A percentile compares a stretch with the other conserved stretches of the same genome.
phyloP scores from a whole-genome alignment of 345 rosid genomes.

The Populus nigra region DNA sequence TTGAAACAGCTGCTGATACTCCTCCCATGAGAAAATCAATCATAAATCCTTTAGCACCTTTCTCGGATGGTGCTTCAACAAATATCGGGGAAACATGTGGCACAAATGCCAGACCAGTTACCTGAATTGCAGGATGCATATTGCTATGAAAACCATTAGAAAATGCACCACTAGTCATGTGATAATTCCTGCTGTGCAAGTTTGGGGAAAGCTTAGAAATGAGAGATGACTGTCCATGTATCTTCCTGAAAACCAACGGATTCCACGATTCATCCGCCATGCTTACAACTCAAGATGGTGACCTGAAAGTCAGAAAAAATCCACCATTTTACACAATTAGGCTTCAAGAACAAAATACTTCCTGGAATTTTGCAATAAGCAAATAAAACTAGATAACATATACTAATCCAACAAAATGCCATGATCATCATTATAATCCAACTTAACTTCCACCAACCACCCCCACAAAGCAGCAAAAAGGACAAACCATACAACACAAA shows the following conservation, averaged over 20 bases:
- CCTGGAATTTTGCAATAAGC: not conserved
- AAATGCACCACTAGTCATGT: not conserved
- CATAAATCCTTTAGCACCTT: constrained; percentile 20
- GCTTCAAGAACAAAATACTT: not conserved
- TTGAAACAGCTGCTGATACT: constrained; percentile 31
- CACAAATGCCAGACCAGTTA: constrained; percentile 1
- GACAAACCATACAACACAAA: not conserved
- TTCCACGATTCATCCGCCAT: constrained; percentile 59
- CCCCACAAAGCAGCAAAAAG: not conserved
- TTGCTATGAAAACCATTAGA: not conserved
- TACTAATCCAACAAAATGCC: not conserved
- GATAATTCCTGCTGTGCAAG: constrained; percentile 14
- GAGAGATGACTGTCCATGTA: constrained; percentile 48
- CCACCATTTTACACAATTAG: not conserved
- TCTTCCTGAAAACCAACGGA: constrained; percentile 56
- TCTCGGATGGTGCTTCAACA: constrained; percentile 34
- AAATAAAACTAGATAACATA: not conserved
- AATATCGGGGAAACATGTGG: constrained; percentile 13
- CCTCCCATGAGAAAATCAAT: constrained; percentile 35
- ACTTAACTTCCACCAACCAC: not conserved
- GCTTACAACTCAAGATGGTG: constrained; percentile 24
- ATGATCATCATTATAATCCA: not conserved
- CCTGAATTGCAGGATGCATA: constrained; percentile 8
- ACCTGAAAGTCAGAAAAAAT: not conserved
- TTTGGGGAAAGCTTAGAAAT: constrained; percentile 41